Base-by-base conservation (phyloP, 306 rosid genomes). In the Comarum palustre region DNA sequence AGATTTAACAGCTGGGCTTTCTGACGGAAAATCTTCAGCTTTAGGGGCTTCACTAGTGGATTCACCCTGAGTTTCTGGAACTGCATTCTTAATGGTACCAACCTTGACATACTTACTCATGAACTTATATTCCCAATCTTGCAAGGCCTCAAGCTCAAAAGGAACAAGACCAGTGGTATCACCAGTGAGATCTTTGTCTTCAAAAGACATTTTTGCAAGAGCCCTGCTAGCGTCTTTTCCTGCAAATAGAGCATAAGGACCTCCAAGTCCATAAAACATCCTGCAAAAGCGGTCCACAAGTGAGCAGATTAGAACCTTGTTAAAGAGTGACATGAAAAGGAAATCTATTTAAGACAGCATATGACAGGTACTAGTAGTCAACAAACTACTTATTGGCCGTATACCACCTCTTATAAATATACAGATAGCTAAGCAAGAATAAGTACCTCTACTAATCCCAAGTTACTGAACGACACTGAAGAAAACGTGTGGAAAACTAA, bases 141-240 rank as follows among this genome's bases (percentile, higher is more conserved):
- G 99, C 78, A 94, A 86, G 25, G 96, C 92, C 0, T 88, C 93
- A 0, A 86, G 82, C 78, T 94, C 97, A 36, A 82, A 94, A 13
- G 93, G 82, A 57, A 93, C 87, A 51, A 91, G 99, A 66, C 90
- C 99, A 64, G 97, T 87, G 77, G 78, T 73, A 73, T 94, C 99
- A 19, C 96, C 97, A 0, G 90, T 94, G 65, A 91, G 84, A 85
- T 94, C 99, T 79, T 82, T 84, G 6, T 87, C 96, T 76, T 94
- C 99, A 60, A 95, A 95, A 14, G 99, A 95, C 99, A 95, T 95
- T 82, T 91, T 95, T 42, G 99, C 99, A 42, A 95, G 87, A 73
- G 99, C 99, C 74, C 96, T 87, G 80, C 99, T 95, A 8, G 97
- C 97, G 81, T 95, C 99, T 76, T 95, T 95, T 38, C 99, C 99